These are phyloP conservation scores for Tolypocladium tundrense DNA, from an alignment of 2,329 filamentous ascomycete species.

Conservation along the genomic window DNA sequence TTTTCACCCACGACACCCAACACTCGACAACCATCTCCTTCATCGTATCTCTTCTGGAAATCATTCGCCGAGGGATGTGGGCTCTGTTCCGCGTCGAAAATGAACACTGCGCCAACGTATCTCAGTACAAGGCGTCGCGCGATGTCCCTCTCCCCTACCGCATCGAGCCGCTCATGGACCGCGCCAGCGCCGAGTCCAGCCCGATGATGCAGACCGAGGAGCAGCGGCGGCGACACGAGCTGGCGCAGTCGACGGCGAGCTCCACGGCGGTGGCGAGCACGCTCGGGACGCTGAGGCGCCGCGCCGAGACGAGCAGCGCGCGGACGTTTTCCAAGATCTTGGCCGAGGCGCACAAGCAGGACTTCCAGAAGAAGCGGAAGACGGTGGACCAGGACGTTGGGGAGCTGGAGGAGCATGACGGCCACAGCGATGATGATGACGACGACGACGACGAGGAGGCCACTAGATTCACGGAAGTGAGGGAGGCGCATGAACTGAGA, in stretches of 20 bases:
- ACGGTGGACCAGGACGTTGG: slow-evolving; percentile 17
- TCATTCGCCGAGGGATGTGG: slow-evolving; percentile 83
- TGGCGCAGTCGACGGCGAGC: slow-evolving; percentile 5
- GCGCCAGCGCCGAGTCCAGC: slow-evolving; percentile 24
- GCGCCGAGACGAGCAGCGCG: slow-evolving; percentile 17
- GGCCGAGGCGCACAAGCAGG: slow-evolving; percentile 75
- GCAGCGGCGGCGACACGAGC: slow-evolving; percentile 5
- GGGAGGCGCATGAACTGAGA: not conserved
- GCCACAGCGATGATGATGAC: slow-evolving; percentile 26
- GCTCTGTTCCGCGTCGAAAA: slow-evolving; percentile 91
- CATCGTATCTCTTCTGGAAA: slow-evolving; percentile 65
- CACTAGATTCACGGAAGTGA: slow-evolving; percentile 5
- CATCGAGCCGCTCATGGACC: slow-evolving; percentile 37
- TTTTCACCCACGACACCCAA: slow-evolving; percentile 69
- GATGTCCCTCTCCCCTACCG: slow-evolving; percentile 82
- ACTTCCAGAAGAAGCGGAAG: slow-evolving; percentile 72
- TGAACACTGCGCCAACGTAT: slow-evolving; percentile 89
- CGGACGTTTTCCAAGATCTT: slow-evolving; percentile 52
- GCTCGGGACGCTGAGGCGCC: slow-evolving; percentile 17
- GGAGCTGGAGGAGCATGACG: slow-evolving; percentile 13
- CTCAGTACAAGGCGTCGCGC: slow-evolving; percentile 77
- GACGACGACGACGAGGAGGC: slow-evolving; percentile 12
- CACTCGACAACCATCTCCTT: slow-evolving; percentile 80
- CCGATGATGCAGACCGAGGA: slow-evolving; percentile 8
- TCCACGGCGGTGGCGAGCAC: slow-evolving; percentile 12